phyloP scores from a whole-genome alignment of 768 basidiomycete species.

The Phanerodontia chrysosporium region DNA sequence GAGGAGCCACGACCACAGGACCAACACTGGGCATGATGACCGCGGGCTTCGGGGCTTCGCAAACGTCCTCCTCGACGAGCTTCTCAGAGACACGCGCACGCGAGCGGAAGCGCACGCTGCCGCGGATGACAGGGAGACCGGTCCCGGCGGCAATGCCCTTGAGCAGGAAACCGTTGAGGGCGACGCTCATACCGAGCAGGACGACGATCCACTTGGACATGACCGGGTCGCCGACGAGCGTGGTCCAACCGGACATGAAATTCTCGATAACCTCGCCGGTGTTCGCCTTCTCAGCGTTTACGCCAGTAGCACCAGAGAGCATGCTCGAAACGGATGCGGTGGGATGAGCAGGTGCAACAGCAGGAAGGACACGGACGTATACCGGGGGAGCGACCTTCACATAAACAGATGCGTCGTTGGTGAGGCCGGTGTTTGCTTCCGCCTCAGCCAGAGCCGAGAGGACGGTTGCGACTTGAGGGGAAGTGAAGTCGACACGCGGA shows the following conservation, averaged over 20 bases:
- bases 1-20: not conserved
- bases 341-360: not conserved
- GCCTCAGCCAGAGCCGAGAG: conserved; percentile 50
- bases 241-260: conserved; percentile 89
- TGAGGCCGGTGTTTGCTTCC: conserved; percentile 15
- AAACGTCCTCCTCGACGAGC: conserved; percentile 17
- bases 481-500: conserved; percentile 68
- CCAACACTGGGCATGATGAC: conserved; percentile 15
- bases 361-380: conserved; percentile 45
- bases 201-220: conserved; percentile 94
- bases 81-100: conserved; percentile 13
- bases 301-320: not conserved
- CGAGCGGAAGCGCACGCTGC: conserved; percentile 22
- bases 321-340: conserved; percentile 10
- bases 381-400: conserved; percentile 63
- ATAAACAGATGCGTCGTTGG: conserved; percentile 37
- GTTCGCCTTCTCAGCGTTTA: conserved; percentile 6
- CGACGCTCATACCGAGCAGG: conserved; percentile 78
- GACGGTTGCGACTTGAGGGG: conserved; percentile 52
- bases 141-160: conserved; percentile 71
- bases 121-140: conserved; percentile 24
- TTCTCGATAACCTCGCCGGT: conserved; percentile 63
- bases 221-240: conserved; percentile 90
- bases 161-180: conserved; percentile 89
- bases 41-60: conserved; percentile 13